A percentile compares a stretch with the other conserved stretches of the same genome.
Evolutionary conservation across 441 rosid species (phyloP).

Genomic region (Corymbia citriodora): DNA sequence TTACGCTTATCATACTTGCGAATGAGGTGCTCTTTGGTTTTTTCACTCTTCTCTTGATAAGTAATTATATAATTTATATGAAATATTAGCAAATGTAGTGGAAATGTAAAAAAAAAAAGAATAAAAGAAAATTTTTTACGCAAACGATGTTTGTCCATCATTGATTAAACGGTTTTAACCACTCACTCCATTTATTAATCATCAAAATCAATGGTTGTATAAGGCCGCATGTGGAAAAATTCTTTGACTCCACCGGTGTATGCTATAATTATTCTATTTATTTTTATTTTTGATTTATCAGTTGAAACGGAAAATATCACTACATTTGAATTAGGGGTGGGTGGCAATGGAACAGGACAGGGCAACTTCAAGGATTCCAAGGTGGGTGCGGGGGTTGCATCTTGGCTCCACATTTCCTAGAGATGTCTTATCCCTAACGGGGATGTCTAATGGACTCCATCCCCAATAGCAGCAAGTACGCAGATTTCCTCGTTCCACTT

Average conservation of each 20-base stretch:
- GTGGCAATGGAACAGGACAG: neutral
- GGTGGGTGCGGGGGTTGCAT: too few species aligned
- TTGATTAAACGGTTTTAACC: neutral
- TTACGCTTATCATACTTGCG: too few species aligned
- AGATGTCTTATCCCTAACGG: too few species aligned
- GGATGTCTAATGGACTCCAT: too few species aligned
- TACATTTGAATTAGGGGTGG: neutral
- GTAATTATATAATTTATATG: too few species aligned
- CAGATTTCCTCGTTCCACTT: too few species aligned
- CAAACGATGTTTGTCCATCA: neutral
- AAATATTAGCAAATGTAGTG: neutral
- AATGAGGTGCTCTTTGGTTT: too few species aligned
- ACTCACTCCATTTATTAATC: neutral
- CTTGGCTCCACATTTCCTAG: too few species aligned
- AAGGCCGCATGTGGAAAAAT: neutral
- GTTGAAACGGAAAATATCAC: neutral
- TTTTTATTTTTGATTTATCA: too few species aligned
- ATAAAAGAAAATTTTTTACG: too few species aligned
- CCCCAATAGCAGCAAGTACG: too few species aligned
- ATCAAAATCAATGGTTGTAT: neutral
- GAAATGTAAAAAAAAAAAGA: accelerated
- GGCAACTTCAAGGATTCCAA: neutral
- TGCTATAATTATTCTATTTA: neutral
- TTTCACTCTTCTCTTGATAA: too few species aligned
- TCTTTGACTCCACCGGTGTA: neutral